Evolutionary conservation across 1,284 basidiomycete genomes (phyloP).

Genomic region (Trichosporon sp.): DNA sequence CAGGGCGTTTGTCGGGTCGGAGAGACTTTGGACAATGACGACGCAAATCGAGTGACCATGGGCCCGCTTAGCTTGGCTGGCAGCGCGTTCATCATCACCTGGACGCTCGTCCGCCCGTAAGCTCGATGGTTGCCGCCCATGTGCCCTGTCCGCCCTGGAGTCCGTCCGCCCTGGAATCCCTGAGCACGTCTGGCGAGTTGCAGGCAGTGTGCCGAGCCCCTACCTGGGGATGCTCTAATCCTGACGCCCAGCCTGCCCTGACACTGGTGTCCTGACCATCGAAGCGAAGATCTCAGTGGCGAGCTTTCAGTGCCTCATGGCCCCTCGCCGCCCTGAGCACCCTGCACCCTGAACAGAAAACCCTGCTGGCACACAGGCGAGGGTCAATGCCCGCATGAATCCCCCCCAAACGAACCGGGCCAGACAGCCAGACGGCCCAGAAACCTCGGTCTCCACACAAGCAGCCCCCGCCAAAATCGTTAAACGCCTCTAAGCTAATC

Average conservation of each 20-base stretch:
- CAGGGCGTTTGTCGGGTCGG: constrained; percentile 16
- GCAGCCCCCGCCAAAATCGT: not conserved
- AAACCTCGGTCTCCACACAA: constrained; percentile 2
- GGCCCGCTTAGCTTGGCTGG: not conserved
- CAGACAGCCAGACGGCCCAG: not conserved
- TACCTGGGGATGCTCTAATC: not conserved
- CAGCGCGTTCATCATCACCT: not conserved
- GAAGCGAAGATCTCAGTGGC: constrained; percentile 20
- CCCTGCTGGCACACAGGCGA: constrained; percentile 11
- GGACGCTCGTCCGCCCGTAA: too few relatives aligned
- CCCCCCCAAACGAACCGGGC: not conserved
- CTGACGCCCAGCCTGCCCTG: not conserved
- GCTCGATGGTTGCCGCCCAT: constrained; percentile 6
- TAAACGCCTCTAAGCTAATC: not conserved
- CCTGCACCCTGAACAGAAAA: not conserved
- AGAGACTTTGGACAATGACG: constrained; percentile 20
- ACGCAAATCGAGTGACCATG: constrained; percentile 16
- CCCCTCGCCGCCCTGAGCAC: not conserved
- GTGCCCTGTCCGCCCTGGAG: not conserved
- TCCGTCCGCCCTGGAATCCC: not conserved
- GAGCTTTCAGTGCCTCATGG: constrained; percentile 13
- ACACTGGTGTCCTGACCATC: not conserved
- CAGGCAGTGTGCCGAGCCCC: not conserved
- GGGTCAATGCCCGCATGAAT: constrained; percentile 15
- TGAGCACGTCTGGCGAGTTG: not conserved